Percentiles rank a stretch among this genome's conserved stretches.
phyloP scores from a whole-genome alignment of 2,329 filamentous ascomycete genomes.

The Pseudogymnoascus sp. region DNA sequence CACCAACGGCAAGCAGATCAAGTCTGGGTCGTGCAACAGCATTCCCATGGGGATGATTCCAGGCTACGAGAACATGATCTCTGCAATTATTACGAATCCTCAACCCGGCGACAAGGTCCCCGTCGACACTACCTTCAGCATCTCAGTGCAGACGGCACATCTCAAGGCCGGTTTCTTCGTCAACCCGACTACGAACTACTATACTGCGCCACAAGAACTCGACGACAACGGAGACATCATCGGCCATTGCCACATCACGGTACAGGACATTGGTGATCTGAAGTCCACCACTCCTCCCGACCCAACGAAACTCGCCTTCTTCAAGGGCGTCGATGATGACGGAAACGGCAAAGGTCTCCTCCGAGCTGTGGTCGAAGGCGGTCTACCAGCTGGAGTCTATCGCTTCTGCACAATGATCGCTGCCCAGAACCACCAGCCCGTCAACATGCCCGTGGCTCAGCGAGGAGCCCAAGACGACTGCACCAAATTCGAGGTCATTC shows the following conservation, averaged over 20 bases:
- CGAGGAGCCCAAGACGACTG: conserved; percentile 38
- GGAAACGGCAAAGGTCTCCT: conserved; percentile 33
- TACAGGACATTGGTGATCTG: conserved; percentile 27
- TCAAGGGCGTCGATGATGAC: conserved; percentile 35
- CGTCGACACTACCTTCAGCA: conserved; percentile 26
- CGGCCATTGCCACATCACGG: conserved; percentile 33
- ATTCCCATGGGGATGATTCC: conserved; percentile 46
- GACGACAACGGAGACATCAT: conserved; percentile 25
- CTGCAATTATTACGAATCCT: conserved; percentile 43
- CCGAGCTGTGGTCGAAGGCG: conserved; percentile 30
- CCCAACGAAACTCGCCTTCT: conserved; percentile 30
- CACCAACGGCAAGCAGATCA: conserved; percentile 46
- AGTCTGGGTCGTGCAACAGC: conserved; percentile 46
- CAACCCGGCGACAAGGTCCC: conserved; percentile 33
- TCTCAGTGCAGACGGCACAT: conserved; percentile 21
- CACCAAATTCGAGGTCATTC: conserved; percentile 34
- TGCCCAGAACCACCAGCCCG: conserved; percentile 36
- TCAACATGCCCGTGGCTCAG: conserved; percentile 37
- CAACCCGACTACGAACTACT: conserved; percentile 24
- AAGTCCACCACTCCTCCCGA: conserved; percentile 18
- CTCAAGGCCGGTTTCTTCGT: conserved; percentile 24
- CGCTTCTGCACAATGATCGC: conserved; percentile 37
- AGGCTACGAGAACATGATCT: conserved; percentile 46
- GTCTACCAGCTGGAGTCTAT: conserved; percentile 35
- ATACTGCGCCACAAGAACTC: conserved; percentile 24